These are phyloP conservation scores for Daedaleopsis sinensis DNA, from an alignment of 768 basidiomycete species.

Conservation along the genomic window DNA sequence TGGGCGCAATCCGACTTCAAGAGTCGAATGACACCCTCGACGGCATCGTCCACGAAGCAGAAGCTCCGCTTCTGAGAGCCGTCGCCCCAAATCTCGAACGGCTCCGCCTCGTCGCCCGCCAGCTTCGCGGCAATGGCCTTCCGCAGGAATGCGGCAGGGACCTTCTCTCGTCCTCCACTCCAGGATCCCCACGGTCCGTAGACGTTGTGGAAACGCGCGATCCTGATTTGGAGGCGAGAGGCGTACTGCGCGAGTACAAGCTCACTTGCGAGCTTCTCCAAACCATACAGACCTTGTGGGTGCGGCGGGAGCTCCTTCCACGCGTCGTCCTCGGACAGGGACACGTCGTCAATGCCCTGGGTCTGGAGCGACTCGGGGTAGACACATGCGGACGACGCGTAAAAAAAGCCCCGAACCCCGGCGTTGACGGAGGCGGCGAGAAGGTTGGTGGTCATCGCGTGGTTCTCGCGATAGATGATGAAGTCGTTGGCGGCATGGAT, in stretches of 20 bases:
- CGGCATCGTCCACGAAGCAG: slow-evolving; percentile 56
- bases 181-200: slow-evolving; percentile 58
- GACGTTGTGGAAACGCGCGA: slow-evolving; percentile 63
- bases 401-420: slow-evolving; percentile 49
- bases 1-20: slow-evolving; percentile 38
- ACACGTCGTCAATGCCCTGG: slow-evolving; percentile 40
- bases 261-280: slow-evolving; percentile 59
- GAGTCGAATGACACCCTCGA: slow-evolving; percentile 50
- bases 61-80: slow-evolving; percentile 58
- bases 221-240: slow-evolving; percentile 40
- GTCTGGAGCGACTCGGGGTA: slow-evolving; percentile 51
- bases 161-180: slow-evolving; percentile 60
- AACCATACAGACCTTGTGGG: slow-evolving; percentile 61
- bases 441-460: slow-evolving; percentile 52
- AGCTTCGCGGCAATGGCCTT: slow-evolving; percentile 47
- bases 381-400: slow-evolving; percentile 62
- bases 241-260: slow-evolving; percentile 41
- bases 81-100: slow-evolving; percentile 60
- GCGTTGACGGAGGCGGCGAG: slow-evolving; percentile 41
- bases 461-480: slow-evolving; percentile 51
- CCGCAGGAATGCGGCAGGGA: slow-evolving; percentile 56
- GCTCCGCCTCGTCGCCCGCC: slow-evolving; percentile 5
- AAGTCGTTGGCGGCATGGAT: slow-evolving; percentile 56
- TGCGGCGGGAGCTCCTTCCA: slow-evolving; percentile 41
- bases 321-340: slow-evolving; percentile 49